Evolutionary conservation across 306 rosid species (phyloP), one percentile per base, ranked within the genome.

Genomic region (Lathyrus tuberosus): DNA sequence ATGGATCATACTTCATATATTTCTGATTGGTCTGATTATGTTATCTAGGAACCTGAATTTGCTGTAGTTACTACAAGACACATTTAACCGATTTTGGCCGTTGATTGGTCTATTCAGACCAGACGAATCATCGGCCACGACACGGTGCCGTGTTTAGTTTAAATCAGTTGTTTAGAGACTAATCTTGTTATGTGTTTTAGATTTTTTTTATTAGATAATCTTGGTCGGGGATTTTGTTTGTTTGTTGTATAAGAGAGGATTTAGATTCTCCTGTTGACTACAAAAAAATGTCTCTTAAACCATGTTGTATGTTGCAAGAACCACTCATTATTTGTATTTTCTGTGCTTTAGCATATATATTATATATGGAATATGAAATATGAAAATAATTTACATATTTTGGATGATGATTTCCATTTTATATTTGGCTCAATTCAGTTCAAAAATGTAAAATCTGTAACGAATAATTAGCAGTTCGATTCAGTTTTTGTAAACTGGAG

Each of bases 1-100:
- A 94, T 94, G 97, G 97, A 94, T 26, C 99, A 94, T 65, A 88
- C 95, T 70, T 90, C 90, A 10, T 71, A 92, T 40, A 88, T 89
- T 13, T 58, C 64, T 26, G 96, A 85, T 42, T 90, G 96, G 92
- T 88, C 90, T 71, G 92, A 94, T 47, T 91, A 91, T 74, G 96
- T 90, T 48, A 88, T 91, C 49, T 94, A 82, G 75, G 20, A n/a
- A n/a, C 6, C 17, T 0, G 9, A 16, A 44, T 44, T 44, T 13
- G 17, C 17, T 4, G 49, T 6, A 44, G 18, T 44, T 44, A 14
- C 26, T 24, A 2, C 26, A 24, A 24, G 3, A 24, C 26, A 24
- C 22, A 3, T 24, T 24, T 24, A 24, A 44, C 18, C 2, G 2
- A 44, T 44, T 16, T 44, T 2, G 8, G 51, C 18, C 9, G 10